Conservation (phyloP, 176 grass and related monocot genomes). For the Otatea glauca region DNA sequence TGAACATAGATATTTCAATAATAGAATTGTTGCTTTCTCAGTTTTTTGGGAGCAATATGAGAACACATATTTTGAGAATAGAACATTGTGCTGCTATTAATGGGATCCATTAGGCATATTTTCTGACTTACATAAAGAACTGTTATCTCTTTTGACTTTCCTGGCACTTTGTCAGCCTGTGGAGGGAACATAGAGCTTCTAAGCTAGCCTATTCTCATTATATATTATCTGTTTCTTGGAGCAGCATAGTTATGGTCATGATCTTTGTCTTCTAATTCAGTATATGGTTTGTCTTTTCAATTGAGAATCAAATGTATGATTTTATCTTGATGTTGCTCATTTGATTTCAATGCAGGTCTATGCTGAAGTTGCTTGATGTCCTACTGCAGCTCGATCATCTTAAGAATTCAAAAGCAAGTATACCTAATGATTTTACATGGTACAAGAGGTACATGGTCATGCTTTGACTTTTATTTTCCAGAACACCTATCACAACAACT, state of each 20-base stretch:
- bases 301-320: slow-evolving; percentile 27
- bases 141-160: not conserved
- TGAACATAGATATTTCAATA: not conserved
- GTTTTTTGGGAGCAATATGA: slow-evolving; percentile 8
- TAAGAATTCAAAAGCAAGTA: slow-evolving; percentile 99
- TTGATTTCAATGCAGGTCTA: slow-evolving; percentile 71
- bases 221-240: not conserved
- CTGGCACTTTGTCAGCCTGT: slow-evolving; percentile 1
- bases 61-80: not conserved
- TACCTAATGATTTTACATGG: slow-evolving; percentile 99
- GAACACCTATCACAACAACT: not conserved
- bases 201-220: slow-evolving; percentile 21
- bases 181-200: slow-evolving; percentile 21
- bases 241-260: not conserved
- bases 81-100: not conserved
- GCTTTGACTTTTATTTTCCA: slow-evolving; percentile 32
- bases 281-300: not conserved
- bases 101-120: not conserved
- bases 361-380: slow-evolving; percentile 96
- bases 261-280: slow-evolving; percentile 7
- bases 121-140: slow-evolving; percentile 6
- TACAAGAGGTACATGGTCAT: slow-evolving; percentile 83
- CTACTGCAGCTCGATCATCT: slow-evolving; percentile 99
- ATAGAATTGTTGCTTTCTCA: not conserved
- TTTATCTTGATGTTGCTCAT: slow-evolving; percentile 30